These are phyloP conservation scores for Plasmodium malariae DNA, from an alignment of 169 alveolate genomes.

Conservation along the genomic window DNA sequence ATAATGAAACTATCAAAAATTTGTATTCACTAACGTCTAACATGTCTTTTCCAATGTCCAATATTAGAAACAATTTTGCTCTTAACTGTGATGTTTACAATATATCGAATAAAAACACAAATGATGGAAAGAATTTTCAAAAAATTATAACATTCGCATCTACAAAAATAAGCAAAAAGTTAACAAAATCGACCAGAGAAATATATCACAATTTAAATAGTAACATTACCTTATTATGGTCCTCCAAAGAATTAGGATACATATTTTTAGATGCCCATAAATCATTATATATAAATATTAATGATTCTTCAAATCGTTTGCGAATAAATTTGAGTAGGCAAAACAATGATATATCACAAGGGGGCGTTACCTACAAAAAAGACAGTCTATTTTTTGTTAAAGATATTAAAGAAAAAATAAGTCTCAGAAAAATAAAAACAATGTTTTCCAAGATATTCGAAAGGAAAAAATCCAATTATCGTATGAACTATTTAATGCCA, in stretches of 20 bases:
- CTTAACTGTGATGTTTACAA: background rate
- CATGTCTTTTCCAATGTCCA: background rate
- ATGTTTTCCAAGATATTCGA: constrained; percentile 22
- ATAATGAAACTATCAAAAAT: constrained; percentile 10
- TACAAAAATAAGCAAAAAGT: constrained; percentile 2
- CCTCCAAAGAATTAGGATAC: constrained; percentile 41
- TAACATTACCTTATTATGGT: constrained; percentile 44
- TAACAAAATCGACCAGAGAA: constrained; percentile 7
- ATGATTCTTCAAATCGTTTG: constrained; percentile 27
- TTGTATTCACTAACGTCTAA: constrained; percentile 22
- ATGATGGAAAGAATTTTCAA: background rate
- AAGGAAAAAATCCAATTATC: constrained; percentile 4
- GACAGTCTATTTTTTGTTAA: background rate
- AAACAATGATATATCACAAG: background rate
- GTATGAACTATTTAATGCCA: background rate
- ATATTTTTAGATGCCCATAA: constrained; percentile 25
- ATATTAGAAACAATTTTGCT: background rate
- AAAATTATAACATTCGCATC: background rate
- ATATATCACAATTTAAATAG: constrained; percentile 18
- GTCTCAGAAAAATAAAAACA: constrained; percentile 35
- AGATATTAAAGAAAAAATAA: constrained; percentile 8
- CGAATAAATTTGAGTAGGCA: constrained; percentile 21
- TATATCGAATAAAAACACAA: background rate
- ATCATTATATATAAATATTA: constrained; percentile 28
- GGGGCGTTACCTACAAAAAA: background rate